Evolutionary conservation across 2,329 filamentous ascomycete genomes (phyloP), one percentile per base, ranked within the genome.

Genomic region (Penicillium sp.): DNA sequence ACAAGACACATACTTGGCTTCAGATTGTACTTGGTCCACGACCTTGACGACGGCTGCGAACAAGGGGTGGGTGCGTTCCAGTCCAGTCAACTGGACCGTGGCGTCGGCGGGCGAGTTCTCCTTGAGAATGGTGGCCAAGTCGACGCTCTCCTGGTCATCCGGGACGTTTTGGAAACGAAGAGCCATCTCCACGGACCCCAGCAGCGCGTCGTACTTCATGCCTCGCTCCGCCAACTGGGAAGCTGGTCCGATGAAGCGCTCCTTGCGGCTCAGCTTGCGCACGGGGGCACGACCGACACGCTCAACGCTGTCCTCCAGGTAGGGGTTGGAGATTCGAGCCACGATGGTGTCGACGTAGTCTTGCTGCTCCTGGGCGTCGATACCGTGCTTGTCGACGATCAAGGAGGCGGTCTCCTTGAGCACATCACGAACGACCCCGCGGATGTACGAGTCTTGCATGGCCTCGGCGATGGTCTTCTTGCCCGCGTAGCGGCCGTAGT

Each of bases 161-260:
- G 90, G 82, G 47, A 96, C 86, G 61, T 95, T 88, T 75, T 96
- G 90, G 84, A 97, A 98, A 54, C 86, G 88, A 69, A 98, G 85
- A 5, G 88, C 85, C 83, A 91, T 89, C 77, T 97, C 91, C 39
- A 93, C 82, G 18, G 88, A 87, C 49, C 85, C 85, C 45, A 97
- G 76, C 28, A 98, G 79, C 45, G 81, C 83, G 49, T 83, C 78
- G 67, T 84, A 85, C 59, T 81, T 79, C 71, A 88, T 77, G 50
- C 82, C 89, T 51, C 80, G 77, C 76, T 95, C 89, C 39, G 90
- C 90, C 13, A 98, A 81, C 73, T 95, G 86, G 8, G 88, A 82
- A 39, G 93, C 91, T 4, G 93, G 93, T 39, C 87, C 90, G 60
- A 98, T 84, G 76, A 98, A 95, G 39, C 93, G 90, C 76, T 98